These are phyloP conservation scores for Ehretia macrophylla DNA, from an alignment of 257 asterid species.

Conservation along the genomic window DNA sequence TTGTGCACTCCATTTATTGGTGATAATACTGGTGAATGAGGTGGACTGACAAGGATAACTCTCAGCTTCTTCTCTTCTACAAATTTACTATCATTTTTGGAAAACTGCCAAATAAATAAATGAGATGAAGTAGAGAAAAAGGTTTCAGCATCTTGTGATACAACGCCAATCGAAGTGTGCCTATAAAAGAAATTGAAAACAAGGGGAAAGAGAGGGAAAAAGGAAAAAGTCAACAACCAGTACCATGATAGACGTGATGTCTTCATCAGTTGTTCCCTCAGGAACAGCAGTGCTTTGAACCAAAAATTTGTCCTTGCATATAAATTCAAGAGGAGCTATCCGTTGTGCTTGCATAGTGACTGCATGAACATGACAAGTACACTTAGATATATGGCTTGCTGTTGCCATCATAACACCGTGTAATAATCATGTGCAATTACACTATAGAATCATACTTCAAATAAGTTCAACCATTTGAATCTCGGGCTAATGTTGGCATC, in stretches of 20 bases:
- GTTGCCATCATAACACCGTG: neutral
- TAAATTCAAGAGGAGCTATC: constrained; percentile 29
- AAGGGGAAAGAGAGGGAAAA: neutral
- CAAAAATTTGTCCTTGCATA: constrained; percentile 49
- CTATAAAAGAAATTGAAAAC: neutral
- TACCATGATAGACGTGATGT: constrained; percentile 34
- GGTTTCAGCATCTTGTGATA: neutral
- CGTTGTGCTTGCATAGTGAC: constrained; percentile 48
- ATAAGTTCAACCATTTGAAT: neutral
- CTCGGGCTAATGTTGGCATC: too few relatives aligned
- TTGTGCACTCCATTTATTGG: constrained; percentile 26
- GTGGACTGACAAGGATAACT: constrained; percentile 39
- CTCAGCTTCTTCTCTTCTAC: constrained; percentile 44
- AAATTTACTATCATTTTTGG: constrained; percentile 29
- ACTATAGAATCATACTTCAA: neutral
- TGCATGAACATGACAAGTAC: constrained; percentile 1
- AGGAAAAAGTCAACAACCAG: too few relatives aligned
- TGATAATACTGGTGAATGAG: constrained; percentile 27
- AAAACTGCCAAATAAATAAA: constrained; percentile 26
- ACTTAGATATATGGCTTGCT: neutral
- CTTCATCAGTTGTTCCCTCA: constrained; percentile 36
- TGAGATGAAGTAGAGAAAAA: neutral
- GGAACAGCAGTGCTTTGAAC: constrained; percentile 37
- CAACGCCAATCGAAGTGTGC: neutral
- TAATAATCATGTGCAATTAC: neutral